A percentile compares a stretch with the other conserved stretches of the same genome.
phyloP scores from a whole-genome alignment of 108 stramenopile species.

The Discostella pseudostelligera region DNA sequence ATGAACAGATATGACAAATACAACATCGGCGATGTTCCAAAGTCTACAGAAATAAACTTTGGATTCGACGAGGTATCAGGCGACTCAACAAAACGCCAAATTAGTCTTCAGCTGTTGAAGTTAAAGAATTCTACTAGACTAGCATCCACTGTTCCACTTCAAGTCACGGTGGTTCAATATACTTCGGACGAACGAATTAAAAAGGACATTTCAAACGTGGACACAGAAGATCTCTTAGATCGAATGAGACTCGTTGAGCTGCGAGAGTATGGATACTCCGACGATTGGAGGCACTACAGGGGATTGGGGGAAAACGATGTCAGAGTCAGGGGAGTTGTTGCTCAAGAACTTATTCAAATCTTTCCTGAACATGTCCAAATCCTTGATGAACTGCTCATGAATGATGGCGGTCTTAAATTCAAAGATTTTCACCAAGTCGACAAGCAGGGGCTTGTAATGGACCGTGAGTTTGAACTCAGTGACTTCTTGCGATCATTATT shows the following conservation, averaged over 20 bases:
- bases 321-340: conserved; percentile 74
- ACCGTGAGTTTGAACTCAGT: conserved; percentile 21
- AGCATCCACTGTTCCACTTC: conserved; percentile 35
- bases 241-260: conserved; percentile 59
- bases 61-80: conserved; percentile 36
- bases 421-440: conserved; percentile 61
- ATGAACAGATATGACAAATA: not conserved
- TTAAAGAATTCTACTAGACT: conserved; percentile 20
- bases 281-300: conserved; percentile 61
- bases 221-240: conserved; percentile 66
- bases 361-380: conserved; percentile 79
- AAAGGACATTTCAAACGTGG: conserved; percentile 51
- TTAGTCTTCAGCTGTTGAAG: conserved; percentile 37
- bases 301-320: conserved; percentile 30
- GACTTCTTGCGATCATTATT: not conserved
- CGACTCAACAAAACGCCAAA: conserved; percentile 3
- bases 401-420: conserved; percentile 53
- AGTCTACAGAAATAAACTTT: conserved; percentile 38
- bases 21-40: not conserved
- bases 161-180: conserved; percentile 47
- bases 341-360: conserved; percentile 66
- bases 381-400: conserved; percentile 48
- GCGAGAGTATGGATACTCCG: conserved; percentile 66
- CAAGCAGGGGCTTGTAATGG: conserved; percentile 59
- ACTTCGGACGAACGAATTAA: conserved; percentile 76